A percentile compares a stretch with the other conserved stretches of the same genome.
phyloP scores from a whole-genome alignment of 2,329 filamentous ascomycete species.

The Trichoderma afroharzianum region DNA sequence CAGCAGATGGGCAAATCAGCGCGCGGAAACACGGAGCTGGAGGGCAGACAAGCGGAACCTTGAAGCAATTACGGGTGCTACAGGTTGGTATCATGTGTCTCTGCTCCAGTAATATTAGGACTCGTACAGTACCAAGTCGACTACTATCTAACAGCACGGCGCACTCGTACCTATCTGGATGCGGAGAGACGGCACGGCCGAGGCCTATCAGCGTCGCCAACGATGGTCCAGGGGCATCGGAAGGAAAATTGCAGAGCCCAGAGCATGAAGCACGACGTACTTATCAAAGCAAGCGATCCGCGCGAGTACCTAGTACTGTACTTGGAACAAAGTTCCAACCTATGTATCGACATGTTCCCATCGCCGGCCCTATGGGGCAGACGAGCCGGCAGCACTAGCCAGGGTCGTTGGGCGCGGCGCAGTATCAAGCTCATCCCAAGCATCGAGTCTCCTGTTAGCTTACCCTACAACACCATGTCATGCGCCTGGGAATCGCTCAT shows the following conservation, averaged over 20 bases:
- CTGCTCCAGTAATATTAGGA: background rate
- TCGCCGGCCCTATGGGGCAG: background rate
- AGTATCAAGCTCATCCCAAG: background rate
- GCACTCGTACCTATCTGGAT: background rate
- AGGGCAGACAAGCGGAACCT: background rate
- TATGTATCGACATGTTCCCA: background rate
- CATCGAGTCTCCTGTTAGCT: background rate
- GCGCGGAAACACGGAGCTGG: background rate
- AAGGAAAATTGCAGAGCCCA: background rate
- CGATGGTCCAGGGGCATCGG: background rate
- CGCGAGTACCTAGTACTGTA: background rate
- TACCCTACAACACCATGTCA: background rate
- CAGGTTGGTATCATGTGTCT: background rate
- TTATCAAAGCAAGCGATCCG: background rate
- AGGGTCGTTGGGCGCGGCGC: background rate
- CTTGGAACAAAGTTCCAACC: background rate
- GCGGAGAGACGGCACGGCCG: background rate
- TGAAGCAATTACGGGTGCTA: background rate
- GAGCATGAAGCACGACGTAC: too few relatives aligned
- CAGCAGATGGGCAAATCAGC: constrained; percentile 1
- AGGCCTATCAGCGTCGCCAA: background rate
- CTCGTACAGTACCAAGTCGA: too few relatives aligned
- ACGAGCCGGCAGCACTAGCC: background rate
- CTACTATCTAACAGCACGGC: too few relatives aligned
- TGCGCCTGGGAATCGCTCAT: background rate